A percentile compares a stretch with the other conserved stretches of the same genome.
phyloP scores from a whole-genome alignment of 139 green algal genomes.

The Closterium sp. region DNA sequence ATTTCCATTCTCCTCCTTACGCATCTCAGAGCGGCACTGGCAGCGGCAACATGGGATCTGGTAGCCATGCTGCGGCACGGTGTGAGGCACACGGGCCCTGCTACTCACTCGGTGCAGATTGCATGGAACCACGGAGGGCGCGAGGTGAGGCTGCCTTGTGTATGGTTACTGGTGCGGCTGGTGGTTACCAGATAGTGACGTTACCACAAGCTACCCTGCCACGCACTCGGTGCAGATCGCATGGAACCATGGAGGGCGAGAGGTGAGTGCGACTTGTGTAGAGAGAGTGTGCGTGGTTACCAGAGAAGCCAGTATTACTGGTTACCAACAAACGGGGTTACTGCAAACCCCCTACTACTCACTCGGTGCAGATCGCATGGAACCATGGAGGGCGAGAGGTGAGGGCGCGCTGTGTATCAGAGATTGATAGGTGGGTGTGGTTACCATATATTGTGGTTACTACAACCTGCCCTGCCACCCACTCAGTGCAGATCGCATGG shows the following conservation, averaged over 20 bases:
- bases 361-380: slow-evolving; percentile 21
- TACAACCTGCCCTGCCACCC: neutral
- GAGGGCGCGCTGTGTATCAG: no score
- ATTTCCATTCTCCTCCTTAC: neutral
- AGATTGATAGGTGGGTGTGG: no score
- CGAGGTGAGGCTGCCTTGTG: no score
- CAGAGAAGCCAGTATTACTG: no score
- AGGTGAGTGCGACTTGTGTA: neutral
- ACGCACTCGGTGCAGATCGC: slow-evolving; percentile 21
- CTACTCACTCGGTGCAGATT: slow-evolving; percentile 17
- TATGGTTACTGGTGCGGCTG: no score
- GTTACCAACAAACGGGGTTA: no score
- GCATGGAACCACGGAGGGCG: slow-evolving; percentile 33
- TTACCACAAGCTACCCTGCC: no score
- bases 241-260: slow-evolving; percentile 38
- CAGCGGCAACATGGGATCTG: slow-evolving; percentile 26
- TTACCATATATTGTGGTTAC: no score
- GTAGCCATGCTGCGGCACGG: neutral
- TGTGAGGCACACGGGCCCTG: neutral
- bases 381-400: slow-evolving; percentile 37
- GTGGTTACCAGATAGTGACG: no score
- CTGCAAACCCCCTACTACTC: neutral
- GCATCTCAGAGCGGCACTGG: slow-evolving; percentile 4
- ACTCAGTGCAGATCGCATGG: slow-evolving; percentile 14
- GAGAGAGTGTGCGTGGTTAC: no score